phyloP scores from a whole-genome alignment of 257 asterid genomes.

The Solanum chmielewskii region DNA sequence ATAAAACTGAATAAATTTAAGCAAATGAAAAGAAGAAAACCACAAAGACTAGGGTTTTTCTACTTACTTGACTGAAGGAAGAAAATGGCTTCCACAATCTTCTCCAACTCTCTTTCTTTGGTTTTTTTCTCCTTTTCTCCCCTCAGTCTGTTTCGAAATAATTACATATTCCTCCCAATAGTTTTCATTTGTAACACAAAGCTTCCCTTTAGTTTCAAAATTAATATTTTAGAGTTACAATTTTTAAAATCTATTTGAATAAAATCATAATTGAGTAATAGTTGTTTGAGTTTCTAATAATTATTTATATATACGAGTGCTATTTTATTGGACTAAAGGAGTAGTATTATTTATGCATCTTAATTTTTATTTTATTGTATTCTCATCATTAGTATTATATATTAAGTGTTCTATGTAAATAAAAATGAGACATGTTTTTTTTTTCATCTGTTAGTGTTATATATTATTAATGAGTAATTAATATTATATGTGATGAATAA shows the following conservation, averaged over 20 bases:
- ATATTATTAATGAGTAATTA: too few relatives aligned
- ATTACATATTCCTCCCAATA: not conserved
- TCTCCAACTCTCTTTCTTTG: not conserved
- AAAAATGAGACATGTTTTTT: too few relatives aligned
- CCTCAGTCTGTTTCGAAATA: not conserved
- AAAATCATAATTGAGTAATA: not conserved
- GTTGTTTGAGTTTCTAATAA: not conserved
- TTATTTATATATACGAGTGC: not conserved
- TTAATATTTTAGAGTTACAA: not conserved
- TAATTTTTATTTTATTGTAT: not conserved
- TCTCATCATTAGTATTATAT: too few relatives aligned
- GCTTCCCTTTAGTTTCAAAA: not conserved
- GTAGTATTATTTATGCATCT: not conserved
- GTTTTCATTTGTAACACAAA: not conserved
- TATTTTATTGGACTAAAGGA: not conserved
- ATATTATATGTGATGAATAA: too few relatives aligned
- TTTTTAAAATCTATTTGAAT: not conserved
- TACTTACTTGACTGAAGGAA: not conserved
- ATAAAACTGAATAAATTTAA: not conserved
- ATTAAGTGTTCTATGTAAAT: too few relatives aligned
- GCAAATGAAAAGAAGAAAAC: not conserved
- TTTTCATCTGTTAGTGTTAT: too few relatives aligned
- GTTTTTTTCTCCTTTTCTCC: not conserved
- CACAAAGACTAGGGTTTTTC: not conserved
- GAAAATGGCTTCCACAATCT: not conserved